Evolutionary conservation across 139 green algal species (phyloP).

Genomic region (Closterium sp.): DNA sequence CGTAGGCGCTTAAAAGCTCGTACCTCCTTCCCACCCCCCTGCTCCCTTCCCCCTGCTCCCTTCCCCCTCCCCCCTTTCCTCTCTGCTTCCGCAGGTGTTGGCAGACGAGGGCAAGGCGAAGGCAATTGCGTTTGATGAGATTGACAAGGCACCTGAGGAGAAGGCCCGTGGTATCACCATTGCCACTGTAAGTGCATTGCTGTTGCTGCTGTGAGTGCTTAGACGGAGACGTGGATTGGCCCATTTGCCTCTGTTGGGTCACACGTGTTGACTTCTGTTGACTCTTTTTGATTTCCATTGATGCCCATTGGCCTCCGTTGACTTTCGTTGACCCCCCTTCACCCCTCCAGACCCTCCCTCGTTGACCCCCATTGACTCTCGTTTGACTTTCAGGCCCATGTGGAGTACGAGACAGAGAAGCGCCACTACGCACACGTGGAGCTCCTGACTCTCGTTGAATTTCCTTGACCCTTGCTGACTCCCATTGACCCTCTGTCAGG

Average conservation of each 20-base stretch:
- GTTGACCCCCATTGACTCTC: neutral
- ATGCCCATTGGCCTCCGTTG: too few species aligned
- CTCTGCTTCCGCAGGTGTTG: too few species aligned
- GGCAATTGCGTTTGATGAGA: constrained; percentile 90
- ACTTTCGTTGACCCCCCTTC: too few species aligned
- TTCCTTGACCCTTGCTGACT: neutral
- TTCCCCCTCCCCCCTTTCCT: too few species aligned
- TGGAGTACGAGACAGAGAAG: constrained; percentile 97
- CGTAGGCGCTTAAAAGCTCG: too few species aligned
- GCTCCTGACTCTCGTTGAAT: constrained; percentile 67
- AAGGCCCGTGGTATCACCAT: constrained; percentile 99
- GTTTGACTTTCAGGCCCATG: constrained; percentile 56
- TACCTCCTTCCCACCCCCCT: neutral
- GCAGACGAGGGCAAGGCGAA: constrained; percentile 79
- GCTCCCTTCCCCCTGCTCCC: too few species aligned
- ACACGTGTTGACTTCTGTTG: too few species aligned
- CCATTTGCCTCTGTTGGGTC: too few species aligned
- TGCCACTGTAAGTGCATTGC: constrained; percentile 62
- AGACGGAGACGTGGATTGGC: too few species aligned
- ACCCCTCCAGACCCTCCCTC: neutral
- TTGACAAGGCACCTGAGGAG: constrained; percentile 99
- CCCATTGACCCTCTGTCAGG: neutral
- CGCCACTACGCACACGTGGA: constrained; percentile 99
- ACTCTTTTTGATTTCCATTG: too few species aligned
- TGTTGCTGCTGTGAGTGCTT: too few species aligned